Evolutionary conservation across 345 rosid genomes (phyloP), one percentile per base, ranked within the genome.

Genomic region (Cardamine chenopodiifolia): DNA sequence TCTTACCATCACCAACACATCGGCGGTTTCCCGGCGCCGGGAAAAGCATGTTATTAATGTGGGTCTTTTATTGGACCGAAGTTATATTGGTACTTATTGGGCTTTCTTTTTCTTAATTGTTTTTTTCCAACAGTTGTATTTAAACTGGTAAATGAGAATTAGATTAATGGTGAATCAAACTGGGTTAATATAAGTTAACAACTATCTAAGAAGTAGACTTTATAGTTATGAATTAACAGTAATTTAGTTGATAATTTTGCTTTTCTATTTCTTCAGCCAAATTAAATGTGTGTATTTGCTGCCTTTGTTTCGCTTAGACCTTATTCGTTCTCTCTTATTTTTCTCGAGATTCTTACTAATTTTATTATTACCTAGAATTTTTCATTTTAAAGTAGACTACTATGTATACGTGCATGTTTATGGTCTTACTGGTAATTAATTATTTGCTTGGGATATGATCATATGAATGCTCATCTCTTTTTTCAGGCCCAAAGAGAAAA

Each of bases 1-100:
- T 31, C 18, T 71, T 28, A 71, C 68, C 76, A 71, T 77, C 62
- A 58, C 19, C 62, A 64, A 37, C 49, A 18, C 25, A 32, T n/a
- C 66, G 65, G 65, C 45, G 22, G 42, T 57, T 57, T 19, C 44
- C 65, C 73, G 73, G 55, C 65, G 56, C 66, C 47, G 65, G 29
- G 14, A 1, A 56, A 11, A 6, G 15, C 15, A 66, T 66, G 15
- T 29, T 29, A 42, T n/a, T 7, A 52, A 55, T 34, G 8, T 48
- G 57, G 32, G 34, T 34, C 13, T 1, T n/a, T 35, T 52, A 52
- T 34, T 52, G 71, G 71, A 28, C 68, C 12, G 17, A 28, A 4
- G 67, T 60, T 60, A 13, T 20, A 47, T 37, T 32, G 2, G 15
- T 23, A 62, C 2, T 7, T 48, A 19, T 49, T 66, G 70, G 70